Percentiles rank a stretch among this genome's conserved stretches.
Evolutionary conservation across 768 basidiomycete species (phyloP).

Genomic region (Boletus sp.): DNA sequence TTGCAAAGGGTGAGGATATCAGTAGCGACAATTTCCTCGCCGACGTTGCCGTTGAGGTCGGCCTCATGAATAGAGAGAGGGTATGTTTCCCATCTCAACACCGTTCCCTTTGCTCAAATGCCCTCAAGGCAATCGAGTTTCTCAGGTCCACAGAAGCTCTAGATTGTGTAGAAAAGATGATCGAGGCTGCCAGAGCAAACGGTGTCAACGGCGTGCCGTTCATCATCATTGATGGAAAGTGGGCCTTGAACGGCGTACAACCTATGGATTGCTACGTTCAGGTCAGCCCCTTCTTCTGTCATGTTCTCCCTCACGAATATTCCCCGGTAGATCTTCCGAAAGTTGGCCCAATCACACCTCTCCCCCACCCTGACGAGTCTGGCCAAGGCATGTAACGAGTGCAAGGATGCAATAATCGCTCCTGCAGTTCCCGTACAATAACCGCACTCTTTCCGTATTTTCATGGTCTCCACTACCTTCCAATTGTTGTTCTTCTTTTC

Average conservation of each 20-base stretch:
- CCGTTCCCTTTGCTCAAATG: background rate
- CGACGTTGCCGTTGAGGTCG: constrained; percentile 36
- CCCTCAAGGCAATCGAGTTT: constrained; percentile 39
- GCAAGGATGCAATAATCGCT: constrained; percentile 19
- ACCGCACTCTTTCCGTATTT: constrained; percentile 1
- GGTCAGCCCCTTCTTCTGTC: constrained; percentile 23
- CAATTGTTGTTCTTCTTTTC: background rate
- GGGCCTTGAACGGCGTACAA: constrained; percentile 47
- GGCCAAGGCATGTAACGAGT: constrained; percentile 18
- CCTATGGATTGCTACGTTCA: constrained; percentile 38
- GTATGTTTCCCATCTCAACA: constrained; percentile 20
- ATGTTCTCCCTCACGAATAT: background rate
- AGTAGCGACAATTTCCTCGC: constrained; percentile 37
- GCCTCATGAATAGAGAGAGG: constrained; percentile 40
- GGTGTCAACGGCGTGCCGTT: constrained; percentile 54
- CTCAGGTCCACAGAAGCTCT: constrained; percentile 40
- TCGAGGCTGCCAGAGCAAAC: constrained; percentile 39
- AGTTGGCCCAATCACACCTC: constrained; percentile 22
- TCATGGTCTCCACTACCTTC: background rate
- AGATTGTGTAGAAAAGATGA: constrained; percentile 40
- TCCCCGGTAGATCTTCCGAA: constrained; percentile 30
- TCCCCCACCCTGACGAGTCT: constrained; percentile 3
- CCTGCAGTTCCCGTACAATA: constrained; percentile 24
- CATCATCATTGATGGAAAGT: constrained; percentile 45
- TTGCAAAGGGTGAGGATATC: constrained; percentile 41